Evolutionary conservation across 305 asterid species (phyloP).

Genomic region (Ajuga reptans): DNA sequence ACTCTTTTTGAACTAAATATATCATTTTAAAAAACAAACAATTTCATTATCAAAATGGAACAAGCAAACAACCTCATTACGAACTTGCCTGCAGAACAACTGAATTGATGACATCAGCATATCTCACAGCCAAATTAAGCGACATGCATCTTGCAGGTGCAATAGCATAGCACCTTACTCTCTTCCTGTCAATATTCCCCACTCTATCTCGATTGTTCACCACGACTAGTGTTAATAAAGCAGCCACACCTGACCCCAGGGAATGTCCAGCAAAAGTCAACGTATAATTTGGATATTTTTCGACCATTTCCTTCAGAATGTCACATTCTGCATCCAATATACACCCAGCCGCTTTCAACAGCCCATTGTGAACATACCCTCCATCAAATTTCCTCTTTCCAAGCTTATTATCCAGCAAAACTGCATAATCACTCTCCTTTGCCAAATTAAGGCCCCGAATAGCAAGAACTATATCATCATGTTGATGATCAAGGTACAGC

Average conservation of each 20-base stretch:
- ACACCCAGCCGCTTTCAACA: conserved; percentile 67
- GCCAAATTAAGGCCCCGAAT: conserved; percentile 84
- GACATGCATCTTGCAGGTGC: conserved; percentile 95
- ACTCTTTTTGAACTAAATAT: neutral
- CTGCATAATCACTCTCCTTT: conserved; percentile 69
- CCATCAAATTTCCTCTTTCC: conserved; percentile 71
- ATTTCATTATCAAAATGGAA: neutral
- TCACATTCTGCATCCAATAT: conserved; percentile 59
- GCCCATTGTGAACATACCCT: conserved; percentile 87
- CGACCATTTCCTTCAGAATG: conserved; percentile 48
- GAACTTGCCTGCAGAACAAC: conserved; percentile 78
- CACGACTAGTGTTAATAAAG: conserved; percentile 58
- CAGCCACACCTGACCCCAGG: conserved; percentile 87
- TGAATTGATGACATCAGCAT: conserved; percentile 84
- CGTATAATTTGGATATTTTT: conserved; percentile 54
- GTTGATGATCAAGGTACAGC: conserved; percentile 61
- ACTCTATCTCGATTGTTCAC: conserved; percentile 50
- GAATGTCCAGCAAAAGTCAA: conserved; percentile 80
- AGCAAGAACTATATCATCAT: conserved; percentile 75
- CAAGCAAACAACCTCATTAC: neutral
- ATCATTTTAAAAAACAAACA: neutral
- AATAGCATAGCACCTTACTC: conserved; percentile 72
- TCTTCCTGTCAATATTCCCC: conserved; percentile 62
- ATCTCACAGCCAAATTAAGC: conserved; percentile 75
- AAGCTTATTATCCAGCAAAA: conserved; percentile 70